Evolutionary conservation across 768 basidiomycete genomes (phyloP).

Genomic region (Collybiopsis confluens): DNA sequence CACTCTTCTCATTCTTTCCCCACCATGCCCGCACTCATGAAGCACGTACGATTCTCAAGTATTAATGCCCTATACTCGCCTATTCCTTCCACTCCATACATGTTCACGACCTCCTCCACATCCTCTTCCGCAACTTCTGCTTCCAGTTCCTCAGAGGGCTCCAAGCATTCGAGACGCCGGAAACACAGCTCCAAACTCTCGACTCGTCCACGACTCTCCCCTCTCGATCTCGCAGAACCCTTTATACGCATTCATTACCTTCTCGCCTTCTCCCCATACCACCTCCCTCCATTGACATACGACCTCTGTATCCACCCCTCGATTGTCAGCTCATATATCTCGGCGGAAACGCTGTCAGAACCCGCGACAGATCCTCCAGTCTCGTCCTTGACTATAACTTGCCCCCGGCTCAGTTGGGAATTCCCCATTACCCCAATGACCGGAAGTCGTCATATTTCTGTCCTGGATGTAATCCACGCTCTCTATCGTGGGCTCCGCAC

Average conservation of each 20-base stretch:
- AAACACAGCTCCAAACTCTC: not conserved
- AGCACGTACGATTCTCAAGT: conserved; percentile 9
- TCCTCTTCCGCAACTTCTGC: not conserved
- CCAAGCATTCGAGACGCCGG: not conserved
- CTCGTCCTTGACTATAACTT: conserved; percentile 27
- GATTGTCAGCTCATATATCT: conserved; percentile 18
- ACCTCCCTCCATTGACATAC: conserved; percentile 30
- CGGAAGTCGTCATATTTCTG: conserved; percentile 22
- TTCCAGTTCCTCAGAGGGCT: not conserved
- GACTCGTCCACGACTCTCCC: conserved; percentile 1
- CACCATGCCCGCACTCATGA: conserved; percentile 6
- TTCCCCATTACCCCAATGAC: conserved; percentile 27
- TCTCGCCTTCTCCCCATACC: conserved; percentile 28
- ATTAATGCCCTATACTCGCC: conserved; percentile 8
- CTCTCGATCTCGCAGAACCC: not conserved
- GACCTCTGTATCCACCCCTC: conserved; percentile 34
- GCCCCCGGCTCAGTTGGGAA: conserved; percentile 23
- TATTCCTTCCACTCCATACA: conserved; percentile 1
- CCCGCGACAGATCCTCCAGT: conserved; percentile 41
- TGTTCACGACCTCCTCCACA: not conserved
- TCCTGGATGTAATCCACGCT: conserved; percentile 41
- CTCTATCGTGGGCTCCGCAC: conserved; percentile 41
- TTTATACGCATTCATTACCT: conserved; percentile 3
- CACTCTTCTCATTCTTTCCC: not conserved
- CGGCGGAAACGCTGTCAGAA: conserved; percentile 31